Conservation (phyloP, 2,329 filamentous ascomycete genomes). For the Escovopsis sp. region DNA sequence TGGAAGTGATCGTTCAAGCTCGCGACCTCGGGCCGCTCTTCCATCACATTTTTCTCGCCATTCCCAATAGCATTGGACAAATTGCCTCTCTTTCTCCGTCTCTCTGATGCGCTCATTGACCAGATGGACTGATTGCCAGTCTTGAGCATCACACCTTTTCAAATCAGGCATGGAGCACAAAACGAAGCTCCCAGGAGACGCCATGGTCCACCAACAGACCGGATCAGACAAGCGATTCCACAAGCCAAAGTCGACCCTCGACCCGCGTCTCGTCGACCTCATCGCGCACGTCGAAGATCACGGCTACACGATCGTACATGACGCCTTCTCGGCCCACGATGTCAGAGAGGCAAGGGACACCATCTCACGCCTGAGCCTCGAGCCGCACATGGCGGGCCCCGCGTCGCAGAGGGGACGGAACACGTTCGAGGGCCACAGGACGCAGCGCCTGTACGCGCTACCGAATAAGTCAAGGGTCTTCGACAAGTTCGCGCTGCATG, state of each 20-base stretch:
- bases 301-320: conserved; percentile 20
- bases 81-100: too few species aligned
- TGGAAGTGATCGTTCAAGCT: too few species aligned
- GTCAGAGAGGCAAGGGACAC: conserved; percentile 12
- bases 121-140: too few species aligned
- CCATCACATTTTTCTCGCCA: too few species aligned
- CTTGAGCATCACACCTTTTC: too few species aligned
- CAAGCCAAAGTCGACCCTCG: not conserved
- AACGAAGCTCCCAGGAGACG: not conserved
- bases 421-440: conserved; percentile 21
- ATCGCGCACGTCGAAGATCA: conserved; percentile 10
- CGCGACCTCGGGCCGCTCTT: too few species aligned
- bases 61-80: too few species aligned
- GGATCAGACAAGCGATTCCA: not conserved
- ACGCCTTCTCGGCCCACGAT: conserved; percentile 16
- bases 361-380: conserved; percentile 10
- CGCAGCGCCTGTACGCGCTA: conserved; percentile 22
- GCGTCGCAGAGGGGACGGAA: conserved; percentile 16
- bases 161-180: not conserved
- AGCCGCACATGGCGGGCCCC: conserved; percentile 14
- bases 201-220: not conserved
- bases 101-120: too few species aligned
- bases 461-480: conserved; percentile 23
- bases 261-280: conserved; percentile 2
- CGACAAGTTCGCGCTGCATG: conserved; percentile 20